Evolutionary conservation across 768 basidiomycete species (phyloP).

Genomic region (Ephemerocybe angulata): DNA sequence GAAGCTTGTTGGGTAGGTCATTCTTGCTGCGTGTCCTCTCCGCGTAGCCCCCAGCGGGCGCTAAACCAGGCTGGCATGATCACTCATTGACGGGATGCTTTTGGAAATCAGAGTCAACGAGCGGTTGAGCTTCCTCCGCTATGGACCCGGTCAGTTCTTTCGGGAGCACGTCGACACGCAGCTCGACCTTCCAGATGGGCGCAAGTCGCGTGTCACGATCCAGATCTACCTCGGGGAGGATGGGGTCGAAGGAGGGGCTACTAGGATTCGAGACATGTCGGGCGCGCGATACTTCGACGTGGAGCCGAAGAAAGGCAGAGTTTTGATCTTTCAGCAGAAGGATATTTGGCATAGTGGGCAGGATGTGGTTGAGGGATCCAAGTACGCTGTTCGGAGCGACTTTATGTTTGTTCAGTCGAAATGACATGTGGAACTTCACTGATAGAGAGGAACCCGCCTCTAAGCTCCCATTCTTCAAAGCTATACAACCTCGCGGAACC

Average conservation of each 20-base stretch:
- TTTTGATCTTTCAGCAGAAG: constrained; percentile 43
- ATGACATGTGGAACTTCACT: too few relatives aligned
- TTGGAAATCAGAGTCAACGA: constrained; percentile 33
- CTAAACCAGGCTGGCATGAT: neutral
- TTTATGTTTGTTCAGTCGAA: constrained; percentile 34
- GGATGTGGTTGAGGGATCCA: constrained; percentile 35
- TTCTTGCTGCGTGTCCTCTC: too few relatives aligned
- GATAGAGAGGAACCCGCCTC: too few relatives aligned
- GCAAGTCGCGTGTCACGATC: constrained; percentile 36
- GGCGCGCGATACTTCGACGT: constrained; percentile 34
- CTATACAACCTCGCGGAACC: too few relatives aligned
- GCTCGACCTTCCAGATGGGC: constrained; percentile 33
- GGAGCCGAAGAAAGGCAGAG: constrained; percentile 38
- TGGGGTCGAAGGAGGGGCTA: constrained; percentile 37
- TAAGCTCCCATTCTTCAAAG: too few relatives aligned
- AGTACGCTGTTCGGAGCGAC: constrained; percentile 40
- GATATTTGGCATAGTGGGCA: constrained; percentile 40
- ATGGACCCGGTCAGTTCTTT: constrained; percentile 43
- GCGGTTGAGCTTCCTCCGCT: constrained; percentile 41
- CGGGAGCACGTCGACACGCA: constrained; percentile 36
- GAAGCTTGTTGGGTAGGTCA: constrained; percentile 32
- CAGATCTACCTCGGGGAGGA: constrained; percentile 44
- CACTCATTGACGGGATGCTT: neutral
- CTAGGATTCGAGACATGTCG: constrained; percentile 32
- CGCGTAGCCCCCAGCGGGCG: too few relatives aligned